Base-by-base conservation (phyloP, 495 filamentous ascomycete species). In the Chaetomidium leptoderma region DNA sequence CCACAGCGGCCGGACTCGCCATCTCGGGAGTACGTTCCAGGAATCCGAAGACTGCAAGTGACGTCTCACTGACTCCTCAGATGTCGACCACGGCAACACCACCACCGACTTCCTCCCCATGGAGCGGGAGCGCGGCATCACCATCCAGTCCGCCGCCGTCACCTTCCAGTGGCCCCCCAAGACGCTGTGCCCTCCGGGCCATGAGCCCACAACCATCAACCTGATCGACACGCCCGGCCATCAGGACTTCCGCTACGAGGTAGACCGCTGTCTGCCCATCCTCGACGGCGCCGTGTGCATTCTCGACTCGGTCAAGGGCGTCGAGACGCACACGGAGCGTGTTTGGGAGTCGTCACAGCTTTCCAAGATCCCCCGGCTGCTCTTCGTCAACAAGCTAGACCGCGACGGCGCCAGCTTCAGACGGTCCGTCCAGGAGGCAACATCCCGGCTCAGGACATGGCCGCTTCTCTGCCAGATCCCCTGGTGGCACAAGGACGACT, bases 241-340 rank as follows among this genome's bases (percentile, higher is more conserved):
- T 63, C 92, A 95, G 24, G 95, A 99, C 69, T 99, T 99, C 68
- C 95, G 93, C 2, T 97, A 97, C 62, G 95, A 99, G 70, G 95
- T 99, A 16, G 81, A 97, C 60, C 85, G 95, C 16, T 97, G 92
- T 17, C 73, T 97, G 44, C 90, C 92, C 29, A 88, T 97, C 33
- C 83, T 99, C 0, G 95, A 99, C 69, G 93, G 93, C 9, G 92
- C 92, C 1, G 86, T 99, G 30, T 97, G 92, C 63, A 95, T 99
- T 61, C 81, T 99, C 19, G 95, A 99, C 61, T 91, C 90, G 8
- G 95, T 99, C 40, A 92, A 95, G 56, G 95, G 95, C 2, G 93
- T 99, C 19, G 95, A 99, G 69, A 92, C 95, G 1, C 95, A 97
- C 71, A 99, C 95, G 0, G 95, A 99, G 71, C 87, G 96, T 62